Conservation (phyloP, 352 stramenopile genomes). For the Pythium aquatile region DNA sequence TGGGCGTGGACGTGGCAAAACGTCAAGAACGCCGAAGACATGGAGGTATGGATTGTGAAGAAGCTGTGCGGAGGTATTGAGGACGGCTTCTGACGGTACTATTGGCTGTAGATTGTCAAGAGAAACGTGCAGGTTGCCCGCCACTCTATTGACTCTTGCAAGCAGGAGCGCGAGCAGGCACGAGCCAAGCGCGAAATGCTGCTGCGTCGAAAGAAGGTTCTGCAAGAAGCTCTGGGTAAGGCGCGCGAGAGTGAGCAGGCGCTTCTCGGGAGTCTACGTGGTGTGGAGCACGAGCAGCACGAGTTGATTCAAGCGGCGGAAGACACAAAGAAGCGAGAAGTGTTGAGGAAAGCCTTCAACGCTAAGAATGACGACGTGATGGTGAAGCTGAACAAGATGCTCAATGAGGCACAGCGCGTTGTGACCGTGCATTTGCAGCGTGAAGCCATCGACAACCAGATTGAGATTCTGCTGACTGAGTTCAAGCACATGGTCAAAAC, state of each 20-base stretch:
- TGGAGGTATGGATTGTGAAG: slow-evolving; percentile 25
- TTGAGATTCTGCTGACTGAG: slow-evolving; percentile 38
- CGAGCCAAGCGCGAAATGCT: slow-evolving; percentile 25
- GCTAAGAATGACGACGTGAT: slow-evolving; percentile 21
- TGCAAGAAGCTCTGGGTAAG: slow-evolving; percentile 27
- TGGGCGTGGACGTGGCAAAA: slow-evolving; percentile 44
- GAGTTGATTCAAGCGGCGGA: not conserved
- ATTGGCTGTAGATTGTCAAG: slow-evolving; percentile 22
- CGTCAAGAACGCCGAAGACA: slow-evolving; percentile 37
- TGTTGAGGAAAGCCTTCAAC: slow-evolving; percentile 32
- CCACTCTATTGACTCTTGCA: slow-evolving; percentile 32
- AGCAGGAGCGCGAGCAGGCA: slow-evolving; percentile 37
- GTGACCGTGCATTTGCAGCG: not conserved
- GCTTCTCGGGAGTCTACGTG: slow-evolving; percentile 28
- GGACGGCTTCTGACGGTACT: not conserved
- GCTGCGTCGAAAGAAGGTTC: slow-evolving; percentile 18
- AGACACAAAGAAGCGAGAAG: slow-evolving; percentile 34
- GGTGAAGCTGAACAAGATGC: not conserved
- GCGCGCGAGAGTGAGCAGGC: slow-evolving; percentile 27
- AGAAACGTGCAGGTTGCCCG: slow-evolving; percentile 38
- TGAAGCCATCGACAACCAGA: slow-evolving; percentile 14
- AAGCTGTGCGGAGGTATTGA: not conserved
- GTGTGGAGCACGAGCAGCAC: slow-evolving; percentile 32
- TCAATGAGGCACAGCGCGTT: slow-evolving; percentile 15
- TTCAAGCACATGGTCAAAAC: slow-evolving; percentile 37